Evolutionary conservation across 257 asterid species (phyloP).

Genomic region (Solanum paucissectum): DNA sequence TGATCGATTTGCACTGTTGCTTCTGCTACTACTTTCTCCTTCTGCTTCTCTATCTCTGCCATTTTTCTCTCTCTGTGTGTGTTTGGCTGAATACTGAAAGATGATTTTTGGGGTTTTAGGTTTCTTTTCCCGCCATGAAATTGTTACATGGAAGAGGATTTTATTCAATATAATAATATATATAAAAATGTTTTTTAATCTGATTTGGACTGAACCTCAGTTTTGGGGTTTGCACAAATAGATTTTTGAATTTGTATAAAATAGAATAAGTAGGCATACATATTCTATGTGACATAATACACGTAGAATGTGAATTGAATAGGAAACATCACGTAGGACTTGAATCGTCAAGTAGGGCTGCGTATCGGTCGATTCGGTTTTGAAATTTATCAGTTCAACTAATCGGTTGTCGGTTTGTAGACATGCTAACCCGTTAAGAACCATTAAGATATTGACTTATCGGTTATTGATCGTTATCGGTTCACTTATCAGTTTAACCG

Average conservation of each 20-base stretch:
- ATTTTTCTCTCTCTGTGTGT: neutral
- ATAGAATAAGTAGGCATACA: rapidly evolving
- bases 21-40: conserved; percentile 16
- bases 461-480: too few relatives aligned
- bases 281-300: neutral
- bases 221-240: too few relatives aligned
- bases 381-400: neutral
- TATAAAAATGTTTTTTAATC: too few relatives aligned
- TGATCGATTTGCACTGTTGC: conserved; percentile 21
- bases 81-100: neutral
- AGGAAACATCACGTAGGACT: too few relatives aligned
- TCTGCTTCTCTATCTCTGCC: conserved; percentile 21
- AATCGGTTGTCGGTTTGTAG: neutral
- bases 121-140: conserved; percentile 2
- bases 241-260: too few relatives aligned
- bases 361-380: rapidly evolving
- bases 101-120: neutral
- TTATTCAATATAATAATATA: too few relatives aligned
- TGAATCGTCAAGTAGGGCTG: neutral
- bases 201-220: rapidly evolving
- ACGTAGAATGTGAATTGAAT: too few relatives aligned
- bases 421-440: too few relatives aligned
- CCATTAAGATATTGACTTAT: neutral
- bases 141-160: neutral
- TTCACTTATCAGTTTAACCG: rapidly evolving